A percentile compares a stretch with the other conserved stretches of the same genome.
Evolutionary conservation across 2,329 filamentous ascomycete species (phyloP).

Genomic region (Ceratocystis ficicola): DNA sequence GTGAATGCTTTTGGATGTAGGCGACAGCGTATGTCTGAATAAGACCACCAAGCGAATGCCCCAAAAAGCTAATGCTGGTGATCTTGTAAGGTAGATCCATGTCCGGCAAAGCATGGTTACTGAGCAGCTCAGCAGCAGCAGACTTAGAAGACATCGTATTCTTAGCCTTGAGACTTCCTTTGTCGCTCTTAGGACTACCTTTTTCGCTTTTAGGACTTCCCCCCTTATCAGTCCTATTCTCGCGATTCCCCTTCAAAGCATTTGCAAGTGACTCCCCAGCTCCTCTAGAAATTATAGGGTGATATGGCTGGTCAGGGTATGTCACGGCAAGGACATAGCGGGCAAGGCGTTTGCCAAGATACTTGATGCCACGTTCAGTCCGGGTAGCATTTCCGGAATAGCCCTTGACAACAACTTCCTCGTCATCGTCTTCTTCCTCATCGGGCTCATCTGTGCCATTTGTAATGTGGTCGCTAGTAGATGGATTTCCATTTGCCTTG

Average conservation of each 20-base stretch:
- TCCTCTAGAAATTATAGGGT: constrained; percentile 47
- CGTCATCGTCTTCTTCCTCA: constrained; percentile 44
- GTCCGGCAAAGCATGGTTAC: constrained; percentile 30
- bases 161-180: not conserved
- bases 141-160: not conserved
- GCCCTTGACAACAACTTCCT: constrained; percentile 78
- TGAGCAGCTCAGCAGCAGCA: not conserved
- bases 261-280: constrained; percentile 35
- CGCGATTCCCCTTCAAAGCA: constrained; percentile 31
- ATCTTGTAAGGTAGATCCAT: constrained; percentile 53
- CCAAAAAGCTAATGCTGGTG: constrained; percentile 90
- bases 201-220: not conserved
- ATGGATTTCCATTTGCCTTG: not conserved
- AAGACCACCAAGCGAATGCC: constrained; percentile 78
- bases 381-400: constrained; percentile 81
- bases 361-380: constrained; percentile 93
- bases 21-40: constrained; percentile 90
- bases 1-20: constrained; percentile 93
- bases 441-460: constrained; percentile 23
- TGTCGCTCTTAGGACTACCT: not conserved
- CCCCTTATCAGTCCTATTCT: constrained; percentile 2
- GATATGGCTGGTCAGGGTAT: constrained; percentile 83
- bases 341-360: constrained; percentile 84
- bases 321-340: constrained; percentile 83
- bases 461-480: not conserved